phyloP scores from a whole-genome alignment of 495 filamentous ascomycete genomes.

The Aspergillus sparsus region DNA sequence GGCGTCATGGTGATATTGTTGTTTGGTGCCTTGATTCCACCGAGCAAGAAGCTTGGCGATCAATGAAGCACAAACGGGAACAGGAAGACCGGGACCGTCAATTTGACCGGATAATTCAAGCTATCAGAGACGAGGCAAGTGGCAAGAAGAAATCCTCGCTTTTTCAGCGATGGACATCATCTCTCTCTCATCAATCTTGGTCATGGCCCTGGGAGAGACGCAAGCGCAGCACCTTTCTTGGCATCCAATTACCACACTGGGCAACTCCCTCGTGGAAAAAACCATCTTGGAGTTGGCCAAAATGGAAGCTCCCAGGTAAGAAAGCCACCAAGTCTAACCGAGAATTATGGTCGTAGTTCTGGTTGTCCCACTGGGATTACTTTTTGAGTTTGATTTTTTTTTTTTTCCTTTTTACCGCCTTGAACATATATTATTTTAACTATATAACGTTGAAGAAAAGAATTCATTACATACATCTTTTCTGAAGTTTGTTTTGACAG shows the following conservation, averaged over 20 bases:
- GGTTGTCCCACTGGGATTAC: background rate
- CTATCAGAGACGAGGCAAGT: slow-evolving; percentile 29
- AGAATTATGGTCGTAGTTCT: slow-evolving; percentile 31
- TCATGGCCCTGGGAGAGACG: slow-evolving; percentile 33
- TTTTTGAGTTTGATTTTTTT: background rate
- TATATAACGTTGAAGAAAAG: too few relatives aligned
- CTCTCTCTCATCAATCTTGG: slow-evolving; percentile 14
- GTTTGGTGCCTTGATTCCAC: slow-evolving; percentile 65
- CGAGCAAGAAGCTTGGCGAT: slow-evolving; percentile 40
- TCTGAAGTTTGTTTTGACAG: too few relatives aligned
- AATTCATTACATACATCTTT: too few relatives aligned
- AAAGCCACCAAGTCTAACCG: slow-evolving; percentile 19
- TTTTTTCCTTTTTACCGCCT: background rate
- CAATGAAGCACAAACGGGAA: slow-evolving; percentile 24
- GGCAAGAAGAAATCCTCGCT: slow-evolving; percentile 16
- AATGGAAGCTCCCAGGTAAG: slow-evolving; percentile 12
- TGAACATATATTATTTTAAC: background rate
- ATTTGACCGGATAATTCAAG: slow-evolving; percentile 40
- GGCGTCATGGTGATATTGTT: slow-evolving; percentile 80
- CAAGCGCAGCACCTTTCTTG: slow-evolving; percentile 16
- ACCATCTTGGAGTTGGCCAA: slow-evolving; percentile 20
- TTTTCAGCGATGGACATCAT: slow-evolving; percentile 26
- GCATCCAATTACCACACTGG: slow-evolving; percentile 19
- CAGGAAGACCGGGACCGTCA: slow-evolving; percentile 37
- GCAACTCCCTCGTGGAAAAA: slow-evolving; percentile 21